These are phyloP conservation scores for Ophiostoma sp. DNA, from an alignment of 2,329 filamentous ascomycete species.

Conservation along the genomic window DNA sequence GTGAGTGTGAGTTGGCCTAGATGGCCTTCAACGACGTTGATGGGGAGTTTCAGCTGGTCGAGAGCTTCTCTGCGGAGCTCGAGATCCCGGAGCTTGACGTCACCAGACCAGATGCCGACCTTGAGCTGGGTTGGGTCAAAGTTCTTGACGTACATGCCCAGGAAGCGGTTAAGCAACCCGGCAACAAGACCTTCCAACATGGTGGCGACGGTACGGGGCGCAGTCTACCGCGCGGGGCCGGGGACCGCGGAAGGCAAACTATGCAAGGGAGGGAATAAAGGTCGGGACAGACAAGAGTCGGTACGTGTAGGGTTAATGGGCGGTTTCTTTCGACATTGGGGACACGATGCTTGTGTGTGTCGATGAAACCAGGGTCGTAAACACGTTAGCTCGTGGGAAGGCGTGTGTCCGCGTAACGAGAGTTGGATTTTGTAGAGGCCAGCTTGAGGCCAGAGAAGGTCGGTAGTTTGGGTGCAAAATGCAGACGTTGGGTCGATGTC, in stretches of 20 bases:
- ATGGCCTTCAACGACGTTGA: slow-evolving; percentile 95
- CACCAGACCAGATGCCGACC: slow-evolving; percentile 97
- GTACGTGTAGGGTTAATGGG: background rate
- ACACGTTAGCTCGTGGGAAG: background rate
- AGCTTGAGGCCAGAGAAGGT: background rate
- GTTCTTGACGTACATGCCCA: slow-evolving; percentile 99
- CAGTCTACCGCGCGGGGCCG: slow-evolving; percentile 4
- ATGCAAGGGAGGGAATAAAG: background rate
- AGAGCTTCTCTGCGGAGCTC: slow-evolving; percentile 91
- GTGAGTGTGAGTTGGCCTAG: slow-evolving; percentile 84
- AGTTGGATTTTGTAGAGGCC: background rate
- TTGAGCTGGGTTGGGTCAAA: slow-evolving; percentile 98
- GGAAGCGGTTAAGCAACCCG: slow-evolving; percentile 94
- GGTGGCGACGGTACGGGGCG: slow-evolving; percentile 37
- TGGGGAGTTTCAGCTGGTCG: slow-evolving; percentile 90
- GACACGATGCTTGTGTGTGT: background rate
- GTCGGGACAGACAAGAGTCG: background rate
- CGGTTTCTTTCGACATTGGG: slow-evolving; percentile 7
- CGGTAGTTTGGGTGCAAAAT: background rate
- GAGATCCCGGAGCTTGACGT: slow-evolving; percentile 90
- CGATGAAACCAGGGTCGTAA: background rate
- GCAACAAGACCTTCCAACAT: slow-evolving; percentile 98
- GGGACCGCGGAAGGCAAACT: background rate
- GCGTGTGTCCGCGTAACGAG: background rate
- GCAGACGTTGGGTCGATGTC: background rate